Base-by-base conservation (phyloP, 1,139 yeast genomes). In the Citeromyces siamensis region DNA sequence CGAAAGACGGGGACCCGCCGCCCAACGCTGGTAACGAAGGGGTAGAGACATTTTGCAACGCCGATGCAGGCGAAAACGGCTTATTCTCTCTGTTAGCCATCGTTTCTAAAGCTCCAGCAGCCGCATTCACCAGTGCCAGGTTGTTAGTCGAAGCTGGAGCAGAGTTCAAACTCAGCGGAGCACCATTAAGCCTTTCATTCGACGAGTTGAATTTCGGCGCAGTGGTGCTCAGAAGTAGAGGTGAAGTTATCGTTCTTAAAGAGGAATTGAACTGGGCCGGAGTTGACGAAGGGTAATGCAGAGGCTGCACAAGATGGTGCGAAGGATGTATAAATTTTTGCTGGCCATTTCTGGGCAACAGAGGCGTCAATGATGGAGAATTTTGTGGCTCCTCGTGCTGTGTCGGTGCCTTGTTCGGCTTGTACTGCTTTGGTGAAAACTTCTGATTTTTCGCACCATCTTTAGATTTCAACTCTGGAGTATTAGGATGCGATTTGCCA, bases 251-350 rank as follows among this genome's bases (percentile, higher is more conserved):
- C 36, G 76, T 55, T 45, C 71, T 71, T 40, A 75, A 56, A 32
- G 77, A 77, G 0, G 80, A 74, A 23, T 81, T 82, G 61, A 73
- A 76, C 48, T 75, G 82, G 2, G 82, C 70, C 17, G 84, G 84
- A 2, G 82, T 75, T 2, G 81, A 73, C 4, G 74, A 64, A 6
- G 84, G 84, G 50, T 75, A 76, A 51, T 75, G 79, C 35, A 76
- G 57, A 9, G 82, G 80, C 35, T 71, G 67, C 21, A 28, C 35
- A 17, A 38, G 36, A 32, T 20, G 19, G 14, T 32, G 19, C 5
- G 34, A 17, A 20, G 34, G 21, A 14, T 18, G 19, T 17, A 20
- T 12, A 19, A 12, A 18, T 17, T 19, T 19, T 22, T 32, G 34
- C 22, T 42, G 42, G 19, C 46, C 50, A 26, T 46, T 45, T 38